Evolutionary conservation across 257 asterid species (phyloP), one percentile per base, ranked within the genome.

Genomic region (Marsdenia floribunda): DNA sequence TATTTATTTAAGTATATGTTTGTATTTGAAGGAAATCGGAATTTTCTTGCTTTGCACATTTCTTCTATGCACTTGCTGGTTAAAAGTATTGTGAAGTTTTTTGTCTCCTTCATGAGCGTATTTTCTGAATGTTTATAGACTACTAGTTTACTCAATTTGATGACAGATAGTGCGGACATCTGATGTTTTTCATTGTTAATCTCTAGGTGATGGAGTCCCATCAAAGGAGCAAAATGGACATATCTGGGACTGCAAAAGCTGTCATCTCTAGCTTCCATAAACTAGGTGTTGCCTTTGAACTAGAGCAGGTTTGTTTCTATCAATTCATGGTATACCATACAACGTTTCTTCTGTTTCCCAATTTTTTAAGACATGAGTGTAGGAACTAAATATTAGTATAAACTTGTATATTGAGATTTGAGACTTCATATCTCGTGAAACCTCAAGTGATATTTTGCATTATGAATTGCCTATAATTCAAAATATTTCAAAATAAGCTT

Each of bases 181-280:
- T 52, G 72, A 50, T 40, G 75, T 35, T 54, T 49, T 60, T 24
- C 53, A 65, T 33, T 52, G 53, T 50, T 16, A 42, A 50, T 42
- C 53, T 12, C 73, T 70, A 92, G 98, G 98, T 95, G 82, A 85
- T 87, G 91, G 98, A 95, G 85, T 95, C 99, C 0, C 99, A 95
- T 85, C 99, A 95, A 87, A 91, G 93, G 58, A 80, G 97, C 77
- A 94, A 95, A 83, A 79, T 88, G 92, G 98, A 92, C 76, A 73
- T 86, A 42, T 95, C 99, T 81, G 99, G 97, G 80, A 95, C 99
- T 77, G 98, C 97, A 52, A 92, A 92, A 86, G 93, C 95, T 76
- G 98, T 94, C 75, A 88, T 95, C 82, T 85, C 98, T 53, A 92
- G 96, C 84, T 95, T 95, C 83, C 86, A 90, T 90, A 90, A 88